Percentiles rank a stretch among this genome's conserved stretches.
Evolutionary conservation across 352 stramenopile species (phyloP).

Genomic region (Elongisporangium anandrum): DNA sequence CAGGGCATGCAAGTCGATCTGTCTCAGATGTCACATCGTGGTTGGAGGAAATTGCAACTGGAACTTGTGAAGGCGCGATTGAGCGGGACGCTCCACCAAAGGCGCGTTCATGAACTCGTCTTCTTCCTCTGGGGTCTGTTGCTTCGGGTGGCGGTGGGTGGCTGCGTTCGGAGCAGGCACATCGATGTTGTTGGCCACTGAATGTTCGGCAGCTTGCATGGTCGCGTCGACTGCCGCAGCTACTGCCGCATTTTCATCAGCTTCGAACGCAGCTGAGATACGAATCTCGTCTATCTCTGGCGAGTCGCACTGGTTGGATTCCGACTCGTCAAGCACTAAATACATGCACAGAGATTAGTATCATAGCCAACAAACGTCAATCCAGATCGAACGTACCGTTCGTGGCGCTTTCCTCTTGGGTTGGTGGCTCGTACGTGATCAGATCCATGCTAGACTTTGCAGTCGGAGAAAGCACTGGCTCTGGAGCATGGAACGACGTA

Average conservation of each 20-base stretch:
- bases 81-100: not conserved
- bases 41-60: not conserved
- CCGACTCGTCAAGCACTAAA: constrained; percentile 4
- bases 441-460: not conserved
- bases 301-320: constrained; percentile 57
- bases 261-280: not conserved
- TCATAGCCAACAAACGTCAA: not conserved
- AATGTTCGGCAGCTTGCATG: not conserved
- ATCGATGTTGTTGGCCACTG: not conserved
- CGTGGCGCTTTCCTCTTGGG: not conserved
- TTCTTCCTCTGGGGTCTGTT: not conserved
- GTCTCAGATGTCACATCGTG: not conserved
- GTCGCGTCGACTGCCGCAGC: not conserved
- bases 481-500: not conserved
- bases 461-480: not conserved
- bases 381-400: not conserved
- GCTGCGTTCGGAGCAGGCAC: not conserved
- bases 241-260: not conserved
- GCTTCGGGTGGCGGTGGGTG: not conserved
- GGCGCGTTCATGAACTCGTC: not conserved
- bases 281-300: constrained; percentile 1
- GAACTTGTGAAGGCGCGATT: not conserved
- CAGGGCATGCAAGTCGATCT: no score
- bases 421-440: not conserved
- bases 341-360: not conserved